A percentile compares a stretch with the other conserved stretches of the same genome.
These are phyloP conservation scores for Suillus variegatus DNA, from an alignment of 768 basidiomycete genomes.

Conservation along the genomic window DNA sequence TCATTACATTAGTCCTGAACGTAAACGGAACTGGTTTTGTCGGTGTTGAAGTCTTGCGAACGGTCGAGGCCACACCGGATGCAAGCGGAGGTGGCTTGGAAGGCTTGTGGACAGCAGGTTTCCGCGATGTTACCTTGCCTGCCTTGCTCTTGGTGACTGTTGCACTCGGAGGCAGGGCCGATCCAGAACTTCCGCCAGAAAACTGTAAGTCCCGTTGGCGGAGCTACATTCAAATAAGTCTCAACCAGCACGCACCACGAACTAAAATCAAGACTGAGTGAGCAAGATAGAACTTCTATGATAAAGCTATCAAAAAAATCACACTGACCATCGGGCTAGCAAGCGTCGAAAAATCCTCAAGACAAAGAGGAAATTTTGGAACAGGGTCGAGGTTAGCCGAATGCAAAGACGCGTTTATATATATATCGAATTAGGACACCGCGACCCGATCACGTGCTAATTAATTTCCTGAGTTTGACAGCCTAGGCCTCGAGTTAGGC, in stretches of 20 bases:
- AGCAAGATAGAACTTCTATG: neutral
- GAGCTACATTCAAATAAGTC: neutral
- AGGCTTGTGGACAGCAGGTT: neutral
- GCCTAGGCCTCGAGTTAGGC: too few relatives aligned
- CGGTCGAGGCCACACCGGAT: neutral
- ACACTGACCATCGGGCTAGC: neutral
- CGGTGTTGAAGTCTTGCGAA: neutral
- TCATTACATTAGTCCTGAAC: neutral
- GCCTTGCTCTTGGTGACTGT: too few relatives aligned
- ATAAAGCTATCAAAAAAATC: neutral
- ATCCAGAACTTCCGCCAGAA: neutral
- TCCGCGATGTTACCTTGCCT: neutral
- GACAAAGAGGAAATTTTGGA: neutral
- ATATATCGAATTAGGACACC: neutral
- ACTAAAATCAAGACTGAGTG: neutral
- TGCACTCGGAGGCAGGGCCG: neutral
- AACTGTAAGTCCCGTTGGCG: neutral
- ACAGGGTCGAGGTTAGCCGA: neutral
- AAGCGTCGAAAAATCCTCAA: neutral
- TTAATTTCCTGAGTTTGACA: neutral
- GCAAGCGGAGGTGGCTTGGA: neutral
- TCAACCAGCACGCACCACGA: neutral
- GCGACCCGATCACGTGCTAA: neutral
- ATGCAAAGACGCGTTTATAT: slow-evolving; percentile 1
- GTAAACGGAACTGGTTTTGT: neutral